Conservation (phyloP, 345 rosid species). For the Linum usitatissimum region DNA sequence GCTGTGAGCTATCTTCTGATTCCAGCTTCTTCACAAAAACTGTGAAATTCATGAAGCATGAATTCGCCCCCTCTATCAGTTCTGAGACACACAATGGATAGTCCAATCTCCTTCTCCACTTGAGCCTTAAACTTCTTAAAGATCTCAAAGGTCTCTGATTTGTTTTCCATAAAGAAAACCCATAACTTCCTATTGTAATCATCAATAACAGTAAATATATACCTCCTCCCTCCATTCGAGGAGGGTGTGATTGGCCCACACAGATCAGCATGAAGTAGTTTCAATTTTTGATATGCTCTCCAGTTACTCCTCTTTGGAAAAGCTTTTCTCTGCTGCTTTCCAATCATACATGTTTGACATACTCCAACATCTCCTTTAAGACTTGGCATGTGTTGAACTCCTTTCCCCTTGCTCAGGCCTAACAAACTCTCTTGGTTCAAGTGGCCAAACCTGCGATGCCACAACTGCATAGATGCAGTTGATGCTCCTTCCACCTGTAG, state of each 20-base stretch:
- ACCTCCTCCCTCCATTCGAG: not conserved
- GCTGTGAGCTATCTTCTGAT: not conserved
- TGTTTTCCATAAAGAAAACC: not conserved
- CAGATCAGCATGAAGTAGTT: not conserved
- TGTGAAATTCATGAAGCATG: not conserved
- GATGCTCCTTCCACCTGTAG: not conserved
- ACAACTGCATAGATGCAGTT: not conserved
- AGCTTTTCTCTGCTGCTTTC: not conserved
- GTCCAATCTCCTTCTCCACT: not conserved
- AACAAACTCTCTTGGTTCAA: not conserved
- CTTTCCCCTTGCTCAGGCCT: not conserved
- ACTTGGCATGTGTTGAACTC: not conserved
- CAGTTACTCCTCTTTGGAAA: not conserved
- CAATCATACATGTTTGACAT: not conserved
- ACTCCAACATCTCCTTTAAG: not conserved
- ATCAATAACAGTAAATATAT: not conserved
- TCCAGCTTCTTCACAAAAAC: not conserved
- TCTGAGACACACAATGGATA: not conserved
- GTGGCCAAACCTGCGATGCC: not conserved
- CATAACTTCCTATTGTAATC: not conserved
- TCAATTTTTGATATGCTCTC: not conserved
- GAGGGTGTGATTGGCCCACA: constrained; percentile 3
- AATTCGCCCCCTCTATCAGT: constrained; percentile 1
- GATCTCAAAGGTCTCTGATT: not conserved
- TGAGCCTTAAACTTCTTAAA: constrained; percentile 1